Percentiles rank a stretch among this genome's conserved stretches.
Evolutionary conservation across 352 stramenopile genomes (phyloP).

Genomic region (Phytophthora colocasiae): DNA sequence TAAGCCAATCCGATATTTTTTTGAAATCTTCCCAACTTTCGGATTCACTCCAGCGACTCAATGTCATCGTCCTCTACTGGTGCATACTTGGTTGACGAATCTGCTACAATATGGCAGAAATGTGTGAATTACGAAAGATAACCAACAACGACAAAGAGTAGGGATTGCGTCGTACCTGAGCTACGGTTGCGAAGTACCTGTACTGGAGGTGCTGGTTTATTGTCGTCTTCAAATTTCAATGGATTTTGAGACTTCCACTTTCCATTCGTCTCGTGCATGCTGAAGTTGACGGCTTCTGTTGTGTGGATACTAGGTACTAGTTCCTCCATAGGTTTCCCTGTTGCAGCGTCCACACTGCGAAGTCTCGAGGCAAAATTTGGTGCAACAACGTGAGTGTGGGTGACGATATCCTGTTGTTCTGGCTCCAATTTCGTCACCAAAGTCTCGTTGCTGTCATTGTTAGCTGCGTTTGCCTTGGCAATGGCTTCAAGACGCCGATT

Average conservation of each 20-base stretch:
- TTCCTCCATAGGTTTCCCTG: slow-evolving; percentile 8
- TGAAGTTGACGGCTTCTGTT: slow-evolving; percentile 16
- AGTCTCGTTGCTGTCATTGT: no score
- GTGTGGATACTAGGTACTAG: slow-evolving; percentile 16
- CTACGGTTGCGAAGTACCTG: slow-evolving; percentile 27
- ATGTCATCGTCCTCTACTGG: slow-evolving; percentile 14
- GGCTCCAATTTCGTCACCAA: no score
- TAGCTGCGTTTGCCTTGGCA: not conserved
- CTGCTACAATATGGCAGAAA: slow-evolving; percentile 6
- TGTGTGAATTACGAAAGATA: not conserved
- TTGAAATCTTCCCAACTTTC: not conserved
- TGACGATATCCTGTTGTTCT: no score
- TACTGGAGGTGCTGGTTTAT: slow-evolving; percentile 15
- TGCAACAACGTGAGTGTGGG: no score
- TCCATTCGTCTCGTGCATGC: slow-evolving; percentile 18
- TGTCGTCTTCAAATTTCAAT: slow-evolving; percentile 5
- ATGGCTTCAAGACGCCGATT: slow-evolving; percentile 16
- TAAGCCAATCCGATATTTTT: no score
- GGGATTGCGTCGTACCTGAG: slow-evolving; percentile 9
- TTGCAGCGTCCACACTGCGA: slow-evolving; percentile 17
- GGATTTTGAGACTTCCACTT: not conserved
- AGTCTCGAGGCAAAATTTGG: slow-evolving; percentile 18
- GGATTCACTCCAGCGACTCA: slow-evolving; percentile 27
- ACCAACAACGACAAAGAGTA: not conserved
- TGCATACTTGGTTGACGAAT: slow-evolving; percentile 14